Conservation (phyloP, 805 yeast genomes). For the Candida suzukii region DNA sequence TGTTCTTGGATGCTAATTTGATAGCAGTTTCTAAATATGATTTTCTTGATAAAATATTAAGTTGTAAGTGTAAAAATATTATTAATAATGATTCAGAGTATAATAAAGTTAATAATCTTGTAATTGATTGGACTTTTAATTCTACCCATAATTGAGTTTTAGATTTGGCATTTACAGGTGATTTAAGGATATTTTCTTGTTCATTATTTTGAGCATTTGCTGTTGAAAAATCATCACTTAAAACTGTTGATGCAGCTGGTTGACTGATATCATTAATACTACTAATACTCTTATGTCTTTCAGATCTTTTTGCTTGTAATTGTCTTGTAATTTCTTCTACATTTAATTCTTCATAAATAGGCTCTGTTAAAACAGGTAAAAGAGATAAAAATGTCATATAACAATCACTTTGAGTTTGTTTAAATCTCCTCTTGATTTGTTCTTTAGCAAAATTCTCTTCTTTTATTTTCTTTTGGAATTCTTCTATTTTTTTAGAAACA, state of each 20-base stretch:
- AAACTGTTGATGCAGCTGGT: constrained; percentile 19
- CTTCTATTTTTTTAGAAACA: constrained; percentile 36
- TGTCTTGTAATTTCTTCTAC: constrained; percentile 70
- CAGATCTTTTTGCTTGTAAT: constrained; percentile 52
- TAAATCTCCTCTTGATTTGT: constrained; percentile 73
- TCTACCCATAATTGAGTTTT: constrained; percentile 80
- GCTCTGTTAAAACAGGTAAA: constrained; percentile 66
- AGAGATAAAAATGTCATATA: constrained; percentile 76
- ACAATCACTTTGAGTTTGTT: constrained; percentile 90
- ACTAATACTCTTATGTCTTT: constrained; percentile 12
- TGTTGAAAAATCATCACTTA: constrained; percentile 36
- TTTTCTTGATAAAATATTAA: constrained; percentile 81
- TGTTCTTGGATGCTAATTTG: constrained; percentile 48
- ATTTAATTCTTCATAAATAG: constrained; percentile 53
- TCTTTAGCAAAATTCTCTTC: constrained; percentile 57
- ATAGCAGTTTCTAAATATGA: constrained; percentile 78
- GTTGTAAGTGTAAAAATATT: constrained; percentile 76
- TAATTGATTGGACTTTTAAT: constrained; percentile 64
- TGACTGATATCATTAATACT: constrained; percentile 4
- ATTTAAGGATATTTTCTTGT: constrained; percentile 11
- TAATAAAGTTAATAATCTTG: constrained; percentile 64
- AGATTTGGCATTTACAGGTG: constrained; percentile 21
- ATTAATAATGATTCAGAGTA: constrained; percentile 65
- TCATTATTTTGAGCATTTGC: constrained; percentile 32
- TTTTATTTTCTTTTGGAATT: constrained; percentile 42